phyloP scores from a whole-genome alignment of 768 basidiomycete species.

The Suillus paluster region DNA sequence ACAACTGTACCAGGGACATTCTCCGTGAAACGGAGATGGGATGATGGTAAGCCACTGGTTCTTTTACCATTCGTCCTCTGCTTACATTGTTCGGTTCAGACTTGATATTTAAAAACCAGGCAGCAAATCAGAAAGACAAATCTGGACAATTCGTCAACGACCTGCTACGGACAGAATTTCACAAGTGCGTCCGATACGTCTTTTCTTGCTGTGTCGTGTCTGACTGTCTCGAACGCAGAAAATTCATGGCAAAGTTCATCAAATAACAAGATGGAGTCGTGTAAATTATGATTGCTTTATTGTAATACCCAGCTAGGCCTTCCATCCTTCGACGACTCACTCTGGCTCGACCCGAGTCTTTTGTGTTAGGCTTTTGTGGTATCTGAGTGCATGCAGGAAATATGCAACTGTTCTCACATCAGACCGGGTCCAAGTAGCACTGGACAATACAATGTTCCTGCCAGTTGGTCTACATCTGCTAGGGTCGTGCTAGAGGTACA shows the following conservation, averaged over 20 bases:
- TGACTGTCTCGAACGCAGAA: slow-evolving; percentile 48
- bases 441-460: no score
- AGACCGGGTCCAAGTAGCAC: no score
- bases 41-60: slow-evolving; percentile 68
- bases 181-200: slow-evolving; percentile 62
- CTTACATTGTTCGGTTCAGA: slow-evolving; percentile 50
- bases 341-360: no score
- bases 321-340: no score
- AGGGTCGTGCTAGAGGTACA: no score
- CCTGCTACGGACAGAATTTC: slow-evolving; percentile 90
- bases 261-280: slow-evolving; percentile 44
- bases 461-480: no score
- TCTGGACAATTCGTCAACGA: slow-evolving; percentile 93
- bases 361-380: no score
- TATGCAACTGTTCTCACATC: no score
- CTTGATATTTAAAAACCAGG: slow-evolving; percentile 98
- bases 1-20: slow-evolving; percentile 83
- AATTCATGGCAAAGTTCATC: slow-evolving; percentile 93
- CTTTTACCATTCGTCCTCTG: slow-evolving; percentile 6
- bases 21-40: slow-evolving; percentile 92
- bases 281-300: no score
- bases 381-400: no score
- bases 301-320: no score
- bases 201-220: slow-evolving; percentile 7
- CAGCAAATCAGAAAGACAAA: slow-evolving; percentile 67